Base-by-base conservation (phyloP, 2,329 filamentous ascomycete genomes). In the Fusarium abutilonis region DNA sequence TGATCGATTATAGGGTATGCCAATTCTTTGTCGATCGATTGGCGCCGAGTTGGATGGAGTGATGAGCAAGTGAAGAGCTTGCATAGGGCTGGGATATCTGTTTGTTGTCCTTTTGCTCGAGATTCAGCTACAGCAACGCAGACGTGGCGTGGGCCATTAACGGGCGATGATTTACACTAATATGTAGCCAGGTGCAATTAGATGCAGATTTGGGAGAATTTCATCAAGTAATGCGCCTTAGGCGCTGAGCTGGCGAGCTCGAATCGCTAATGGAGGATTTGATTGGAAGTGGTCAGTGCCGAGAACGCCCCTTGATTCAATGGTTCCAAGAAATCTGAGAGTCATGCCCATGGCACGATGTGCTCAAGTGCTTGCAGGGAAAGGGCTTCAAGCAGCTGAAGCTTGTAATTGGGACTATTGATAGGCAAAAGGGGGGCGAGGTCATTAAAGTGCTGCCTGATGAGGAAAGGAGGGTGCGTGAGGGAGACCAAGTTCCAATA, bases 371-470 rank as follows among this genome's bases (percentile, higher is more conserved):
- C 47, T 50, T 58, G 48, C 61, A 62, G 45, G 39, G 51, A 49
- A 57, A 28, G 38, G 32, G n/a, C n/a, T n/a, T n/a, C n/a, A 42
- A 26, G 34, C 49, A 45, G 49, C 38, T 39, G 44, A 55, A 56
- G 60, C 49, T 60, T 28, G 50, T 44, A 38, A 64, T 64, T 64
- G 61, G 61, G 34, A 52, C 57, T 66, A 65, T 66, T 48, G 39
- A 55, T 38, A 48, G 35, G 35, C 57, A 13, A 39, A 43, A 52
- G 23, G 42, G 51, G 45, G 60, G 60, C 62, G 36, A 55, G 32
- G 48, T 65, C 49, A 65, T 63, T 65, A 55, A 65, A 63, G 57
- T 55, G 17, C 17, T 50, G 28, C 63, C 49, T 32, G 41, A 66
- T 60, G 4, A 23, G 62, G 62, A 42, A 65, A 63, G 62, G 62